Base-by-base conservation (phyloP, 257 asterid species). In the Craterostigma plantagineum region DNA sequence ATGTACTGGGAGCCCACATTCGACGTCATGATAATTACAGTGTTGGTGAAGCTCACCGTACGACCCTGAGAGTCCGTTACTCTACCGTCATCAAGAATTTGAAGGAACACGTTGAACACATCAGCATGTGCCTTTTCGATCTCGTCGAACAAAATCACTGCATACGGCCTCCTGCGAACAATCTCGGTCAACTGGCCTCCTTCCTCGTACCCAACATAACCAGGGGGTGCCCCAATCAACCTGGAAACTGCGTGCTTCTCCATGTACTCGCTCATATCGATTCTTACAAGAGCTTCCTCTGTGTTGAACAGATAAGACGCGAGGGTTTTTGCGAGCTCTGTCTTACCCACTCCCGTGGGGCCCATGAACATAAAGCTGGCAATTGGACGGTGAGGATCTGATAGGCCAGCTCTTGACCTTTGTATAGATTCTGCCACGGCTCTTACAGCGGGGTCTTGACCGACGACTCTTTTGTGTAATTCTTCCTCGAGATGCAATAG, bases 341-440 rank as follows among this genome's bases (percentile, higher is more conserved):
- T 86, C 58, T 86, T 86, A 16, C 97, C 97, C 18, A 86, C 97
- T 37, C 97, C 97, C 0, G 94, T 86, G 9, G 97, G 97, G 33
- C 97, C 97, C 97, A 86, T 86, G 76, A 86, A 86, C 97, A 86
- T 86, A 50, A 81, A 81, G 56, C 97, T 81, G 6, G 97, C 97
- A 46, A 86, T 86, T 0, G 97, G 97, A 35, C 97, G 94, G 57
- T 81, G 76, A 38, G 94, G 97, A 55, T 86, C 94, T 0, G 97
- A 86, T 42, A 86, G 93, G 46, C 97, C 97, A 0, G 97, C 97
- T 41, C 94, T 68, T 1, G 97, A 86, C 42, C 97, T 63, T 51
- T 76, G 94, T 39, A 86, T 86, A 38, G 96, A 91, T 51, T 86
- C 94, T 0, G 97, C 94, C n/a, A 86, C 84, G n/a, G 97, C 68